Base-by-base conservation (phyloP, 768 basidiomycete species). In the Favolaschia claudopus region DNA sequence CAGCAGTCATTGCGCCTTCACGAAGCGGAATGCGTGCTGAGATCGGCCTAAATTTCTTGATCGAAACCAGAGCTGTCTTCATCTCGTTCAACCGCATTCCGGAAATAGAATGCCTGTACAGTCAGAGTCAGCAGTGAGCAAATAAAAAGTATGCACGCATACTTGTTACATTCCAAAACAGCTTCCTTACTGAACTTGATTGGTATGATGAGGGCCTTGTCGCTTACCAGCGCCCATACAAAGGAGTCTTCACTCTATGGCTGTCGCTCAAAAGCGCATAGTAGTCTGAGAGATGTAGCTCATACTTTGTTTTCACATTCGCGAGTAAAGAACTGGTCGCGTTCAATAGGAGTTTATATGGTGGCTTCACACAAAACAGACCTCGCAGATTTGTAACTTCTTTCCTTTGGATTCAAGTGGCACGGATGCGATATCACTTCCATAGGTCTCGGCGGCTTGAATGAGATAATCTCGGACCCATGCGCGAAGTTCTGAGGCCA, bases 161-260 rank as follows among this genome's bases (percentile, higher is more conserved):
- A 79, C 81, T 61, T 68, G 36, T 72, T 72, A 65, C 80, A 89
- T 17, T 73, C 67, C 28, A 69, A 66, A 14, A 85, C 71, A 1
- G 88, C 88, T 6, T 82, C 75, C 62, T 74, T 77, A 34, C 78
- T 82, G 65, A 92, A 83, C 29, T 83, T 83, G 5, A 85, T 78
- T 5, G 85, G 81, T 17, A 90, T 73, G 14, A 60, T 63, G 55
- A 82, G 65, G 2, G 74, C 58, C 66, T 82, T 86, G 70, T 92
- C 90, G 2, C 89, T 89, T 14, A 86, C 69, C 40, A 74, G 72
- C 1, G 83, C 89, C 89, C 90, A 92, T 17, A 90, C 67, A 19
- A 70, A 69, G n/a, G 77, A 55, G 29, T 61, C 60, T 45, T 61
- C n/a, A n/a, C n/a, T n/a, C n/a, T n/a, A 37, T 34, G 45, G 33